These are phyloP conservation scores for Lasiosphaeria miniovina DNA, from an alignment of 495 filamentous ascomycete species.

Conservation along the genomic window DNA sequence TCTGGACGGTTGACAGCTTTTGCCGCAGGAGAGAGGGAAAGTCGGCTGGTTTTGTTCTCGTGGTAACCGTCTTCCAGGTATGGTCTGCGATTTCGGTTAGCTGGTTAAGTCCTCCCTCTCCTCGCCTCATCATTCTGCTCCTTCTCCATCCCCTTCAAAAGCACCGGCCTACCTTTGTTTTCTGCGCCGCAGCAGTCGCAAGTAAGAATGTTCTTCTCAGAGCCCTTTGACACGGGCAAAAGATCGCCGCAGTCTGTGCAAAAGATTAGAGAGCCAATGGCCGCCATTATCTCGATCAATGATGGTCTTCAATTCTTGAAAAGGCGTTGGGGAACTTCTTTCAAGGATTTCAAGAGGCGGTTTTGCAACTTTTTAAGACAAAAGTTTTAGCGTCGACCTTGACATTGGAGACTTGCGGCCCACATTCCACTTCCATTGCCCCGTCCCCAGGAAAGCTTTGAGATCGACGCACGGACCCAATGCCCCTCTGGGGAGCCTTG, in stretches of 20 bases:
- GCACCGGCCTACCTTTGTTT: slow-evolving; percentile 63
- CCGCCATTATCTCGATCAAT: slow-evolving; percentile 60
- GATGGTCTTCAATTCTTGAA: too few species aligned
- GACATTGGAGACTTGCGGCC: too few species aligned
- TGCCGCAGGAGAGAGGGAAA: slow-evolving; percentile 85
- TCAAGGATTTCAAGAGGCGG: not conserved
- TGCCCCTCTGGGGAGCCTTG: not conserved
- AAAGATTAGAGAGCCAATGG: slow-evolving; percentile 87
- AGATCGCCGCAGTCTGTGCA: slow-evolving; percentile 93
- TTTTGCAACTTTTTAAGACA: not conserved
- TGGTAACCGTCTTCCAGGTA: slow-evolving; percentile 74
- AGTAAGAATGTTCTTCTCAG: slow-evolving; percentile 65
- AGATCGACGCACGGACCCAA: not conserved
- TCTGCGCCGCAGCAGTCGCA: slow-evolving; percentile 83
- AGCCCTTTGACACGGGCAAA: slow-evolving; percentile 73
- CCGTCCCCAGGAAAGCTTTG: not conserved
- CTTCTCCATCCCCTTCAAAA: too few species aligned
- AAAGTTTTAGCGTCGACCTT: too few species aligned
- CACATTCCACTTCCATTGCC: too few species aligned
- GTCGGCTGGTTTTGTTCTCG: slow-evolving; percentile 74
- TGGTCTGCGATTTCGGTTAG: slow-evolving; percentile 54
- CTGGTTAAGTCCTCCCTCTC: not conserved
- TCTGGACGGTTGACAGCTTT: slow-evolving; percentile 82
- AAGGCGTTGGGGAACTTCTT: not conserved
- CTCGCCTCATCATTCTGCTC: not conserved